A percentile compares a stretch with the other conserved stretches of the same genome.
Evolutionary conservation across 208 protist species (phyloP).

Genomic region (Leishmania braziliensis): DNA sequence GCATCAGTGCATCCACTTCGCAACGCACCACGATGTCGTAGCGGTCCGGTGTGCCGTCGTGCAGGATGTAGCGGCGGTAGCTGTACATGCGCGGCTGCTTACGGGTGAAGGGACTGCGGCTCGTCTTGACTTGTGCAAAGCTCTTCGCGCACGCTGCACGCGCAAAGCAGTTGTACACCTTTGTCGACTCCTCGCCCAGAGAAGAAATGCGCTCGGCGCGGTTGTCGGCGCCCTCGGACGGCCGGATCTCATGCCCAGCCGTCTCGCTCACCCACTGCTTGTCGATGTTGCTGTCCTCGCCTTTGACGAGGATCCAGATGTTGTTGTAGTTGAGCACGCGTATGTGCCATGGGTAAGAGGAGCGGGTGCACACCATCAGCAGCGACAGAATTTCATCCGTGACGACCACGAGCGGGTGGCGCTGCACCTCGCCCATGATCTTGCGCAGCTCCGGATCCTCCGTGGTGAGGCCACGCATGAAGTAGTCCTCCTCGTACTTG

Average conservation of each 20-base stretch:
- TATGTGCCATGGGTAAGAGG: slow-evolving; percentile 88
- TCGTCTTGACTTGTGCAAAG: slow-evolving; percentile 47
- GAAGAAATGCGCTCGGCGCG: slow-evolving; percentile 55
- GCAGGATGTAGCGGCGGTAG: slow-evolving; percentile 84
- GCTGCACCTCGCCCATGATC: slow-evolving; percentile 45
- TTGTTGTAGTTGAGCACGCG: slow-evolving; percentile 46
- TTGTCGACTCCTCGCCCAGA: slow-evolving; percentile 77
- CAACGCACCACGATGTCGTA: slow-evolving; percentile 90
- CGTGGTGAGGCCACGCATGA: slow-evolving; percentile 41
- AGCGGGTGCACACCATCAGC: slow-evolving; percentile 79
- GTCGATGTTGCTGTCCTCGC: slow-evolving; percentile 55
- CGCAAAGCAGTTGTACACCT: slow-evolving; percentile 74
- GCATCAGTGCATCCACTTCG: slow-evolving; percentile 75
- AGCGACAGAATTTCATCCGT: slow-evolving; percentile 83
- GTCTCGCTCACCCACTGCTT: slow-evolving; percentile 90
- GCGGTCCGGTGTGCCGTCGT: slow-evolving; percentile 56
- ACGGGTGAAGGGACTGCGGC: slow-evolving; percentile 64
- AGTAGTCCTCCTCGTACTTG: slow-evolving; percentile 37
- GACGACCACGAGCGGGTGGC: slow-evolving; percentile 65
- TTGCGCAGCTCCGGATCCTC: slow-evolving; percentile 59
- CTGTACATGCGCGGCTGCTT: slow-evolving; percentile 81
- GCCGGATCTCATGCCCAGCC: slow-evolving; percentile 41
- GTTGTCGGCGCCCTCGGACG: slow-evolving; percentile 63
- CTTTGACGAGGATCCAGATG: slow-evolving; percentile 69
- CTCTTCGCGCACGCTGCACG: slow-evolving; percentile 53